phyloP scores from a whole-genome alignment of 2,329 filamentous ascomycete genomes.

The Aspergillus sp. region DNA sequence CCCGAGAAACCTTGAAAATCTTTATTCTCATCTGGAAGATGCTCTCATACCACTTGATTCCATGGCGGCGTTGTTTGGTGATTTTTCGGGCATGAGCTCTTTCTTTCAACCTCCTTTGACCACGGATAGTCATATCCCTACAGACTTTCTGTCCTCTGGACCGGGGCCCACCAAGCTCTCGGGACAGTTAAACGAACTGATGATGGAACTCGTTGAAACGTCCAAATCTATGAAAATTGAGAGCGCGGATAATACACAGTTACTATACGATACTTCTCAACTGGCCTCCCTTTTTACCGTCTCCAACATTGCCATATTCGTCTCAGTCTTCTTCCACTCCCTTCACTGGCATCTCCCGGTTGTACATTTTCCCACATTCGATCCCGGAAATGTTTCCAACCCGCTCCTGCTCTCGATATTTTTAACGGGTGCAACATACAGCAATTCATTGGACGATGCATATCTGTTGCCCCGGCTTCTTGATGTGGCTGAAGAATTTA shows the following conservation, averaged over 20 bases:
- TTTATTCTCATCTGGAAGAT: constrained; percentile 29
- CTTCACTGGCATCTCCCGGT: constrained; percentile 33
- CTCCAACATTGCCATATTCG: constrained; percentile 27
- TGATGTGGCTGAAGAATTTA: constrained; percentile 31
- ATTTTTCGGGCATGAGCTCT: constrained; percentile 12
- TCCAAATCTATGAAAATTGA: constrained; percentile 26
- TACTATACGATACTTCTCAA: constrained; percentile 17
- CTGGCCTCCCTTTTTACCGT: constrained; percentile 24
- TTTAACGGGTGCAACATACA: constrained; percentile 28
- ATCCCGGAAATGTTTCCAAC: constrained; percentile 26
- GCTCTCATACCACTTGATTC: constrained; percentile 23
- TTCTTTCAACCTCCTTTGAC: constrained; percentile 12
- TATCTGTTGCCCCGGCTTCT: constrained; percentile 22
- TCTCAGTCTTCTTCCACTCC: constrained; percentile 32
- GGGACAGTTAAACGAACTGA: constrained; percentile 25
- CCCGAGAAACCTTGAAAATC: constrained; percentile 26
- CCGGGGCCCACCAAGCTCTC: constrained; percentile 20
- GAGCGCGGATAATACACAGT: background rate
- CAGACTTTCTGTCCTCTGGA: constrained; percentile 16
- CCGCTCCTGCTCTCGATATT: constrained; percentile 29
- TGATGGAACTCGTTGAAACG: constrained; percentile 28
- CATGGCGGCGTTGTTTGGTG: constrained; percentile 12
- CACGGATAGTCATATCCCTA: constrained; percentile 18
- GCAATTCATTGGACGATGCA: constrained; percentile 18
- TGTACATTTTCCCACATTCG: constrained; percentile 32